phyloP scores from a whole-genome alignment of 2,329 filamentous ascomycete species.

The Thyridium curvatum region DNA sequence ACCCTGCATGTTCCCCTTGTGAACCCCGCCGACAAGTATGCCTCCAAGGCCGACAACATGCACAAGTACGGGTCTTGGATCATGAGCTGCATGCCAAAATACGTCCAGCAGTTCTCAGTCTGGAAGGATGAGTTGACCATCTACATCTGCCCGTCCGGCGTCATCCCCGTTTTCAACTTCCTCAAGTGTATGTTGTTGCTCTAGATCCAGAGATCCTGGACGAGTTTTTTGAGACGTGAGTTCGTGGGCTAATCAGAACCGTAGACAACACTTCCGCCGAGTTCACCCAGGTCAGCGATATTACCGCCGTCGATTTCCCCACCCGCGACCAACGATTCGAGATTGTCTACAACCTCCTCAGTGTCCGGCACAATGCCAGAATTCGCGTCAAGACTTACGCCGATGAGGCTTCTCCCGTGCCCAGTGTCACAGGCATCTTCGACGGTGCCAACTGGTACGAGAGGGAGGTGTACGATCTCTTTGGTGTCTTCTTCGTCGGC shows the following conservation, averaged over 20 bases:
- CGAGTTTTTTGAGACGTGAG: no score
- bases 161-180: constrained; percentile 89
- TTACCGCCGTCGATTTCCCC: constrained; percentile 93
- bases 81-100: constrained; percentile 94
- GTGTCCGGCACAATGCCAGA: constrained; percentile 90
- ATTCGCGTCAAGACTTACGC: constrained; percentile 99
- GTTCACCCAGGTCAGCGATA: constrained; percentile 86
- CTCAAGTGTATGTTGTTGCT: constrained; percentile 59
- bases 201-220: background rate
- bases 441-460: constrained; percentile 99
- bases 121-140: constrained; percentile 99
- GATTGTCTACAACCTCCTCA: constrained; percentile 95
- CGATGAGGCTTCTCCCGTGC: constrained; percentile 90
- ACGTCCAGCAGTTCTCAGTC: constrained; percentile 97
- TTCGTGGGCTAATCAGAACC: background rate
- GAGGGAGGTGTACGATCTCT: constrained; percentile 94
- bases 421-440: constrained; percentile 78
- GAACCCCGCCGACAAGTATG: constrained; percentile 90
- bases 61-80: constrained; percentile 96
- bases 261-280: constrained; percentile 92
- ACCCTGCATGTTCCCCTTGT: constrained; percentile 72
- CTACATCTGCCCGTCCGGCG: constrained; percentile 80
- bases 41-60: constrained; percentile 77
- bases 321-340: constrained; percentile 95
- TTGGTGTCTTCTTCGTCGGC: constrained; percentile 91